Evolutionary conservation across 1,284 basidiomycete genomes (phyloP).

Genomic region (Dichomitus squalens): DNA sequence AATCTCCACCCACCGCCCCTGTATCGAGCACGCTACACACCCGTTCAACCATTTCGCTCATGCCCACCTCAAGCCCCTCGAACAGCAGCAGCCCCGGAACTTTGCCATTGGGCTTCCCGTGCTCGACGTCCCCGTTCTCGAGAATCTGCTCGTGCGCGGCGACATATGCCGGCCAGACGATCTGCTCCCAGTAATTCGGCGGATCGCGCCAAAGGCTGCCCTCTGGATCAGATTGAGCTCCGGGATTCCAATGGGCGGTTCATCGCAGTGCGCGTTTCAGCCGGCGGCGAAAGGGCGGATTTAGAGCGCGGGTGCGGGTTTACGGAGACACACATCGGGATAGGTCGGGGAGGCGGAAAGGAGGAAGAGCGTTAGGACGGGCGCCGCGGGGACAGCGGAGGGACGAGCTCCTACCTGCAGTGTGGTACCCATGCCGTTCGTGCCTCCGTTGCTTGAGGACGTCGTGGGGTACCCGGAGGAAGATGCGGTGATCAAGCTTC

Average conservation of each 20-base stretch:
- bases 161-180: conserved; percentile 93
- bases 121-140: conserved; percentile 73
- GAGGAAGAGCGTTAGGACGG: conserved; percentile 33
- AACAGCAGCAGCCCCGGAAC: conserved; percentile 59
- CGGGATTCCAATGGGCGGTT: conserved; percentile 18
- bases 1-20: too few species aligned
- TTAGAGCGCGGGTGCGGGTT: conserved; percentile 22
- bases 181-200: conserved; percentile 88
- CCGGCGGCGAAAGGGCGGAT: conserved; percentile 30
- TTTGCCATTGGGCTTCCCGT: conserved; percentile 55
- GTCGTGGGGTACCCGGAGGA: conserved; percentile 81
- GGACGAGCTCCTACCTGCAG: conserved; percentile 70
- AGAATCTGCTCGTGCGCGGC: conserved; percentile 83
- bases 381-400: conserved; percentile 19
- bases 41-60: conserved; percentile 67
- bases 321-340: background rate
- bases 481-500: conserved; percentile 79
- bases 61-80: conserved; percentile 59
- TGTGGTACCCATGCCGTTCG: conserved; percentile 85
- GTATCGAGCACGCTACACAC: conserved; percentile 50
- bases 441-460: conserved; percentile 77
- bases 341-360: too few species aligned
- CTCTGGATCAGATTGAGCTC: conserved; percentile 86
- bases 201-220: conserved; percentile 90
- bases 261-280: conserved; percentile 28